Base-by-base conservation (phyloP, 1,284 basidiomycete species). In the Melanopsichium pennsylvanicum region DNA sequence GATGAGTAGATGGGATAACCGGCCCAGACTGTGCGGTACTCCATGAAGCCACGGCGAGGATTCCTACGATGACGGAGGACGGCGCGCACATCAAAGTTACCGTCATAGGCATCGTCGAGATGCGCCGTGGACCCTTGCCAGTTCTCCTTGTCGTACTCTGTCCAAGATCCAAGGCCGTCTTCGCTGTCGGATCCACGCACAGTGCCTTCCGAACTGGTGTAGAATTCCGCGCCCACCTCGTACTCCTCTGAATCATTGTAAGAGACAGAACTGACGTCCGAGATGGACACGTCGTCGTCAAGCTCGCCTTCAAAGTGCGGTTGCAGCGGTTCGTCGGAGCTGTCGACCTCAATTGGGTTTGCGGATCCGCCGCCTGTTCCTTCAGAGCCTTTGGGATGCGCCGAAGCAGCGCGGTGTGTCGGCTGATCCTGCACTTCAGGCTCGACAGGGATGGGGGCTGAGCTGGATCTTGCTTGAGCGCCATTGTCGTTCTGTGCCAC, bases 171-270 rank as follows among this genome's bases (percentile, higher is more conserved):
- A 19, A 59, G 51, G 3, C 56, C 60, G 0, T 50, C 42, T 18
- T 70, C 66, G 35, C 42, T 47, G 43, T 70, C 66, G 0, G 60
- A 56, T 5, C 22, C 45, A n/a, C 60, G 56, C 12, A 56, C n/a
- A 7, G 66, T 56, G 11, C 66, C 66, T n/a, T 70, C 66, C 8
- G 66, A 70, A 25, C 60, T 63, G 3, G 66, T 70, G 38, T 70
- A 70, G 18, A 70, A 56, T 4, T 36, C 15, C 8, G 13, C 48
- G 12, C 46, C 51, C 0, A 12, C 12, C 5, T 42, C 51, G 8
- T 27, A 37, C 18, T 41, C 37, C 8, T 43, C 41, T 7, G 66
- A 60, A 37, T 70, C 63, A 19, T 37, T 38, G 35, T 62, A 57
- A 0, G 33, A 39, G 32, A 54, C 26, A 0, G 47, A 48, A 25